Conservation (phyloP, 129 eudicot genomes). For the Artemisia annua region DNA sequence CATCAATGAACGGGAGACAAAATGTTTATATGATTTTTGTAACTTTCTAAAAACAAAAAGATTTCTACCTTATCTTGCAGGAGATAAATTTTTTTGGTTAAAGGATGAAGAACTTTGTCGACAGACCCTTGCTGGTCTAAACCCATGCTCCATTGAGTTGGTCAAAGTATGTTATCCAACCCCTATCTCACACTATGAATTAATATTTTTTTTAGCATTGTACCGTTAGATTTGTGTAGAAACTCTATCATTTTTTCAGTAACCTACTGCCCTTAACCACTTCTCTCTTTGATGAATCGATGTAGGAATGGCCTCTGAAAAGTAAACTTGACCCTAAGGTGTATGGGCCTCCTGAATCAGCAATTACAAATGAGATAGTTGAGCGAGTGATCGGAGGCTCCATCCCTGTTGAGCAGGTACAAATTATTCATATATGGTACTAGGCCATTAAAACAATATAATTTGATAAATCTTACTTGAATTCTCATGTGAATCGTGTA, state of each 20-base stretch:
- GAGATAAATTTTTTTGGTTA: constrained; percentile 78
- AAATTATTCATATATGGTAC: not conserved
- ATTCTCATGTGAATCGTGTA: not conserved
- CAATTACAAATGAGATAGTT: constrained; percentile 58
- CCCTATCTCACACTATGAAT: constrained; percentile 3
- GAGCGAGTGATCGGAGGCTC: constrained; percentile 52
- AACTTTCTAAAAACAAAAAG: not conserved
- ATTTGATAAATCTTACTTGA: not conserved
- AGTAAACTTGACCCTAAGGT: constrained; percentile 60
- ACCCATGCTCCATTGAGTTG: constrained; percentile 55
- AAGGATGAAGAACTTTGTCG: constrained; percentile 75
- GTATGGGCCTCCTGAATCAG: constrained; percentile 76
- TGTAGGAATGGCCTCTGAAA: constrained; percentile 80
- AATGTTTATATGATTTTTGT: too few species aligned
- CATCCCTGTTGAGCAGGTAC: constrained; percentile 52
- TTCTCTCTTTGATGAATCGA: not conserved
- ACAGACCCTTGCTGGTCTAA: constrained; percentile 84
- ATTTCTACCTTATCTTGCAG: constrained; percentile 27
- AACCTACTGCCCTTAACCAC: not conserved
- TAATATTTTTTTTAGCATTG: constrained; percentile 18
- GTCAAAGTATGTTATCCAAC: constrained; percentile 53
- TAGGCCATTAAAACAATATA: not conserved
- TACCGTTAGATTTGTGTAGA: not conserved
- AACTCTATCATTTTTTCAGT: not conserved
- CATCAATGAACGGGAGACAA: too few species aligned